Evolutionary conservation across 163 green algal genomes (phyloP), one percentile per base, ranked within the genome.

Genomic region (Scenedesmus sp.): DNA sequence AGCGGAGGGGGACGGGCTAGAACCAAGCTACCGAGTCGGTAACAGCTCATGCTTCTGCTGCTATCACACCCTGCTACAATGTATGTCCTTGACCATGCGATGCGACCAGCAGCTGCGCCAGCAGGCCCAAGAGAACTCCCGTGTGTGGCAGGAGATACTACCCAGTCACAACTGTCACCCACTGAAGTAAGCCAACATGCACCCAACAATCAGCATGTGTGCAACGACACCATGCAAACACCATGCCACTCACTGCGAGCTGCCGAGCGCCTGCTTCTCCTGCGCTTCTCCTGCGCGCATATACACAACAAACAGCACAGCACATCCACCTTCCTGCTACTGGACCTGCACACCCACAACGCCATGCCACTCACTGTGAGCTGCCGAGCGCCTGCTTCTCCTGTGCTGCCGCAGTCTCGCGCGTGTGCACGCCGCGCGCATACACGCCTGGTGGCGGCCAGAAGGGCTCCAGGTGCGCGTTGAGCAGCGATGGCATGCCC

Each of bases 371-470:
- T 88, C 70, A 92, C 88, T 83, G 62, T 76, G 88, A 92, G 34
- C 18, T 81, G 13, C 90, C 90, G 26, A 93, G 76, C 13, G 82
- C n/a, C 77, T 73, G 56, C 77, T 77, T 88, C 54, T 84, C 62
- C 62, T 93, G 90, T n/a, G 66, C 34, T 62, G 76, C 60, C 59
- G 85, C 85, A 8, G 34, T 88, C 10, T 84, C 86, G 18, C 86
- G 87, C 20, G 79, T 93, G 76, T 89, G 60, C 20, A 62, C 64
- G 82, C 90, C 86, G 83, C 90, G 90, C 26, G 90, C 85, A 77
- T 93, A 93, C 62, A 88, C 90, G 4, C 85, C 90, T 12, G 90
- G 90, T 57, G 34, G 13, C 18, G 90, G 90, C 85, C 90, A 85
- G 74, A 86, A 23, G 1, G 90, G 77, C 90, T 93, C 90, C 76